phyloP scores from a whole-genome alignment of 148 eudicot species.

The Camellia japonica region DNA sequence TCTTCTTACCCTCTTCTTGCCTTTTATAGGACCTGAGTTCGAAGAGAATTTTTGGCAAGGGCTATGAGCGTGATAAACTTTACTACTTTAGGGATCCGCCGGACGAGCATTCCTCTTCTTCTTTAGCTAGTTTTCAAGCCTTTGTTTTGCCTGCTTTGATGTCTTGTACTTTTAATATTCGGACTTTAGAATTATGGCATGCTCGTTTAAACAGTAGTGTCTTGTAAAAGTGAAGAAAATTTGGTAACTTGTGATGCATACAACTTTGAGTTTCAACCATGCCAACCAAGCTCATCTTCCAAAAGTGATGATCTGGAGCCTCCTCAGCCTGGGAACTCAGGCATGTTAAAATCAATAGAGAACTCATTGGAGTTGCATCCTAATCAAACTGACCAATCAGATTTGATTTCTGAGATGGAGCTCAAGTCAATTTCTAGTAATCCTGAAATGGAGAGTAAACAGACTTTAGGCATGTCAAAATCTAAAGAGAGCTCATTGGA shows the following conservation, averaged over 20 bases:
- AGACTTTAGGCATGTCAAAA: not conserved
- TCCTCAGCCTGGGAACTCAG: constrained; percentile 23
- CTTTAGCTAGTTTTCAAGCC: too few relatives aligned
- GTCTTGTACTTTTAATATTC: too few relatives aligned
- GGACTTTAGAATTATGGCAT: too few relatives aligned
- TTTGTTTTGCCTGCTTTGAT: too few relatives aligned
- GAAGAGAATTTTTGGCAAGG: too few relatives aligned
- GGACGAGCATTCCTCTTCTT: too few relatives aligned
- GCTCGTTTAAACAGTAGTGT: constrained; percentile 8
- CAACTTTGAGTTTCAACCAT: constrained; percentile 20
- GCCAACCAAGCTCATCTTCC: constrained; percentile 20
- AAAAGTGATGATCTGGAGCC: constrained; percentile 28
- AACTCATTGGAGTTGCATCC: constrained; percentile 22
- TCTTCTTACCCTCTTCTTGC: too few relatives aligned
- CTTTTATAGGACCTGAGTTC: too few relatives aligned
- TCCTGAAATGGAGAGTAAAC: too few relatives aligned
- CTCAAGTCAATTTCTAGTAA: not conserved
- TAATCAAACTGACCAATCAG: constrained; percentile 3
- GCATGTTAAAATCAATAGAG: constrained; percentile 19
- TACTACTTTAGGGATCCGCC: too few relatives aligned
- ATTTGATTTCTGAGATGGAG: constrained; percentile 22
- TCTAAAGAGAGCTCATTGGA: constrained; percentile 20
- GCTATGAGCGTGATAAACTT: too few relatives aligned
- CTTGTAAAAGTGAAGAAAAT: constrained; percentile 31
- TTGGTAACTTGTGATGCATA: constrained; percentile 21